These are phyloP conservation scores for Porphyridium purpureum DNA, from an alignment of 23 red algal species.

Conservation along the genomic window DNA sequence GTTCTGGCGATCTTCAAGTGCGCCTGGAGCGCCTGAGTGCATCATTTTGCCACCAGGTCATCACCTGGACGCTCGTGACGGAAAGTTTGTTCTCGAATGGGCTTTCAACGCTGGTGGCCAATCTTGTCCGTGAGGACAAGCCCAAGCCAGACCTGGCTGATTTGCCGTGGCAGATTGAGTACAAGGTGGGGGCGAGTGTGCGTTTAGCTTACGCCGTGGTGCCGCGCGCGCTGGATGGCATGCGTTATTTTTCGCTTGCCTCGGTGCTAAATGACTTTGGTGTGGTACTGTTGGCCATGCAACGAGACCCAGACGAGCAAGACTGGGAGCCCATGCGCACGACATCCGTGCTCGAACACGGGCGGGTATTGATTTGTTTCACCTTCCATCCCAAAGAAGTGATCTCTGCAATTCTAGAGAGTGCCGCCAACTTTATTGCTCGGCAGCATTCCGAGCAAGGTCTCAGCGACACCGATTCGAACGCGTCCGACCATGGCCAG, in stretches of 20 bases:
- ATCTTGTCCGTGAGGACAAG: no score
- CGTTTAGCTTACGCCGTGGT: constrained; percentile 44
- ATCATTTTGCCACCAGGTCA: no score
- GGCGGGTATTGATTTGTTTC: constrained; percentile 14
- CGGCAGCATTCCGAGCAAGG: background rate
- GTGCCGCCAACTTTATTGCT: constrained; percentile 22
- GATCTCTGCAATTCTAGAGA: constrained; percentile 19
- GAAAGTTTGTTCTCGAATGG: constrained; percentile 71
- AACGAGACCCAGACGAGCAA: constrained; percentile 6
- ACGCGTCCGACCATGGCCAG: no score
- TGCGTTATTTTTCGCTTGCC: constrained; percentile 24
- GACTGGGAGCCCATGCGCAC: constrained; percentile 16
- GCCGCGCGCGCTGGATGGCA: constrained; percentile 25
- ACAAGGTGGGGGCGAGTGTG: constrained; percentile 40
- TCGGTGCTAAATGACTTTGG: constrained; percentile 52
- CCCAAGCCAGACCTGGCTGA: no score
- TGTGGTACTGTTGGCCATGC: constrained; percentile 29
- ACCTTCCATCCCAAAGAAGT: constrained; percentile 28
- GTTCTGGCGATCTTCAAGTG: no score
- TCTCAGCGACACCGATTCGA: background rate
- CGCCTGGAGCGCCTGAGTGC: no score
- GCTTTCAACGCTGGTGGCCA: constrained; percentile 43
- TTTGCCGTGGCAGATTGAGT: constrained; percentile 25
- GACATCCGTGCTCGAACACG: constrained; percentile 5
- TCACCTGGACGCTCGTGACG: constrained; percentile 37